phyloP scores from a whole-genome alignment of 2,329 filamentous ascomycete species.

The Calonectria henricotiae region DNA sequence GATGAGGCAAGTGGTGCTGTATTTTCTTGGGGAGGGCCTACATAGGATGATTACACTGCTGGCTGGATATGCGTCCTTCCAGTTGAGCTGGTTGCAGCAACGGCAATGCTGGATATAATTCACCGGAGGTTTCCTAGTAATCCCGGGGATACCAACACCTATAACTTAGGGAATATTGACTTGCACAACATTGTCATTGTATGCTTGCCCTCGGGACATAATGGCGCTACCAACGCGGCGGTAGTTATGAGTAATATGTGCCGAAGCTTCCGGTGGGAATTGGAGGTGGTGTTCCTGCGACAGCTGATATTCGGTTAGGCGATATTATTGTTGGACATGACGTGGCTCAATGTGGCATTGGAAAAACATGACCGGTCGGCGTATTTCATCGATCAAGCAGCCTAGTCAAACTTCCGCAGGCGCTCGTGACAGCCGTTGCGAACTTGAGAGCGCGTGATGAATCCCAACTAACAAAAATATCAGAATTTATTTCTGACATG shows the following conservation, averaged over 20 bases:
- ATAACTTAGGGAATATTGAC: not conserved
- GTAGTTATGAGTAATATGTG: not conserved
- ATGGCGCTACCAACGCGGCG: not conserved
- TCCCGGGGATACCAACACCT: not conserved
- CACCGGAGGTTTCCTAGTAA: not conserved
- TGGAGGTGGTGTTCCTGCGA: not conserved
- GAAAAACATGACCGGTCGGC: not conserved
- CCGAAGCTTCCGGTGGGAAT: not conserved
- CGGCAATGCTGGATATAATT: not conserved
- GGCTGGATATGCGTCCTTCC: not conserved
- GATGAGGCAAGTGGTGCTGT: too few relatives aligned
- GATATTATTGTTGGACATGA: not conserved
- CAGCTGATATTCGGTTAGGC: not conserved
- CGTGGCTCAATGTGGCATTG: not conserved
- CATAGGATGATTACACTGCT: not conserved
- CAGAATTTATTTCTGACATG: not conserved
- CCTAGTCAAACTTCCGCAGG: not conserved
- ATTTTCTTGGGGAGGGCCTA: too few relatives aligned
- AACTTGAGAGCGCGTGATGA: not conserved
- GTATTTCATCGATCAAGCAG: not conserved
- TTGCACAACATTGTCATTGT: constrained; percentile 2
- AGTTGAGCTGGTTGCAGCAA: not conserved
- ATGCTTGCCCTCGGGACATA: not conserved
- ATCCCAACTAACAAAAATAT: not conserved
- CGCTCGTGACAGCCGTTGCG: not conserved